Percentiles rank a stretch among this genome's conserved stretches.
phyloP scores from a whole-genome alignment of 1,284 basidiomycete species.

The Apiotrichum veenhuisii region DNA sequence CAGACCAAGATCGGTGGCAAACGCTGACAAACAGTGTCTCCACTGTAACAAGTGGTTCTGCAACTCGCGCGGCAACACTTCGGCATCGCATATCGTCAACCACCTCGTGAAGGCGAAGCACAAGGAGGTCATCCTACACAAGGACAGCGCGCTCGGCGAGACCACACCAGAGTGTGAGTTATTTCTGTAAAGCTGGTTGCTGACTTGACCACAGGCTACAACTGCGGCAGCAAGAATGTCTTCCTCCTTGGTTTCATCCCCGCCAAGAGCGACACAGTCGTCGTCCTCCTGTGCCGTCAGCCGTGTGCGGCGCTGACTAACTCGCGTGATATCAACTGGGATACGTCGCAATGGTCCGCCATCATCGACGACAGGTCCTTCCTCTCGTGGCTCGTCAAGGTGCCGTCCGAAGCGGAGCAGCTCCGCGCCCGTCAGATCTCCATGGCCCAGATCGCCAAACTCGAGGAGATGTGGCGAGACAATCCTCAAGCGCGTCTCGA shows the following conservation, averaged over 20 bases:
- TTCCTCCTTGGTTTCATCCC: constrained; percentile 99
- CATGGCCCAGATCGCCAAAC: constrained; percentile 91
- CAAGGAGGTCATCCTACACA: constrained; percentile 95
- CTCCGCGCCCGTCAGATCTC: constrained; percentile 92
- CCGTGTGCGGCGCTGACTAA: constrained; percentile 85
- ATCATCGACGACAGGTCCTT: constrained; percentile 98
- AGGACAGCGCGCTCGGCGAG: constrained; percentile 91
- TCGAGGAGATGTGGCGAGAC: constrained; percentile 98
- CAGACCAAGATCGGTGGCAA: not conserved
- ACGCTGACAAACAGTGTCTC: constrained; percentile 59
- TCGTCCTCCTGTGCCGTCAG: constrained; percentile 96
- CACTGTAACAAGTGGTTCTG: constrained; percentile 99
- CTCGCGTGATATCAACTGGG: constrained; percentile 98
- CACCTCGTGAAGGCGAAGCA: constrained; percentile 98
- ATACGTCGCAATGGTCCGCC: constrained; percentile 94
- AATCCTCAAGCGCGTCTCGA: constrained; percentile 91
- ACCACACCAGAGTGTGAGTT: constrained; percentile 83
- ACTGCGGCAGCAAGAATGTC: constrained; percentile 99
- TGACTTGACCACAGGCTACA: too few species aligned
- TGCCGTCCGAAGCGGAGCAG: constrained; percentile 92
- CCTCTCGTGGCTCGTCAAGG: constrained; percentile 97
- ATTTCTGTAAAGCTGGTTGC: constrained; percentile 25
- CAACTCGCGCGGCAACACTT: constrained; percentile 97
- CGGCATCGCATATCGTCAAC: constrained; percentile 97
- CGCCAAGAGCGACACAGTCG: constrained; percentile 97